phyloP scores from a whole-genome alignment of 441 rosid genomes.

The Raphanus hybrid region DNA sequence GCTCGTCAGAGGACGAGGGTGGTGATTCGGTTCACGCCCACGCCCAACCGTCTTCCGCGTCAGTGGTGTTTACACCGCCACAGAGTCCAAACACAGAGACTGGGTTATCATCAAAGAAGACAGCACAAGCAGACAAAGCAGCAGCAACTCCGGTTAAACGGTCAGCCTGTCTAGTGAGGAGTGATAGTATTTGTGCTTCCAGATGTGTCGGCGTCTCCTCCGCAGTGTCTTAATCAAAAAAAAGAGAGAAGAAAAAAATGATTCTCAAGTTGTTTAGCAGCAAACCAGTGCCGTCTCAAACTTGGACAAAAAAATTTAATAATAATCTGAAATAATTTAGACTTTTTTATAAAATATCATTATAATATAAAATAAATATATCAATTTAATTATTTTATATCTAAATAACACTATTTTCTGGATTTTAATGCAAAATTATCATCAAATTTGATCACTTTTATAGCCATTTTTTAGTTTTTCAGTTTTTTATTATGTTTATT shows the following conservation, averaged over 20 bases:
- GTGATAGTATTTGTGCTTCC: slow-evolving; percentile 86
- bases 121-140: slow-evolving; percentile 44
- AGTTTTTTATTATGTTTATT: too few relatives aligned
- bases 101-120: slow-evolving; percentile 46
- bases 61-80: slow-evolving; percentile 58
- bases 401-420: too few relatives aligned
- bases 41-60: slow-evolving; percentile 45
- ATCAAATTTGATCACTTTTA: too few relatives aligned
- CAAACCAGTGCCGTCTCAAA: slow-evolving; percentile 27
- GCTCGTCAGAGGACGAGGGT: slow-evolving; percentile 52
- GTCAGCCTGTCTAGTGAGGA: slow-evolving; percentile 67
- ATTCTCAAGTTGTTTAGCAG: slow-evolving; percentile 44
- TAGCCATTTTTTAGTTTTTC: too few relatives aligned
- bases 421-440: too few relatives aligned
- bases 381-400: too few relatives aligned
- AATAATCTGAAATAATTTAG: too few relatives aligned
- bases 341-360: too few relatives aligned
- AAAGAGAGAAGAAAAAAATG: neutral
- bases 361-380: too few relatives aligned
- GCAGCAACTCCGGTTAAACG: slow-evolving; percentile 55
- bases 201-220: slow-evolving; percentile 60
- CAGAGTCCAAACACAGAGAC: slow-evolving; percentile 36
- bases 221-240: slow-evolving; percentile 34
- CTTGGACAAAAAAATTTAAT: too few relatives aligned
- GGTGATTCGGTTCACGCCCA: slow-evolving; percentile 54